phyloP scores from a whole-genome alignment of 2,329 filamentous ascomycete species.

The Alternaria angustiovoidea region DNA sequence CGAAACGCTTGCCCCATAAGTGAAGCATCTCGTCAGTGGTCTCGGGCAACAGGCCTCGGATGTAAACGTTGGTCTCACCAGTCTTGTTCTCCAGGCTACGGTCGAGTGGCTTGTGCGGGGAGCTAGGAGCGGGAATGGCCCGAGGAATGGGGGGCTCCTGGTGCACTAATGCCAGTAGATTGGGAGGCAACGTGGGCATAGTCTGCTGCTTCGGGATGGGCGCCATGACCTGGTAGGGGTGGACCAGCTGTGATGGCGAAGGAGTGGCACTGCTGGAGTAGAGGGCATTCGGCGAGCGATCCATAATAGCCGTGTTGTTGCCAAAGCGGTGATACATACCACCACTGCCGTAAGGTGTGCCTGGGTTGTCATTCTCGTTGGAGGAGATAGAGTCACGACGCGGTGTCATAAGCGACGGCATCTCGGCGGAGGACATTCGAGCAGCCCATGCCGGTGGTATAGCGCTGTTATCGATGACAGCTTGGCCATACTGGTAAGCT shows the following conservation, averaged over 20 bases:
- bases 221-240: conserved; percentile 54
- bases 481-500: conserved; percentile 55
- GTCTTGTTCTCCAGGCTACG: conserved; percentile 94
- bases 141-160: conserved; percentile 84
- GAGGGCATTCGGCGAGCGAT: conserved; percentile 59
- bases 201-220: conserved; percentile 48
- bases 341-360: conserved; percentile 56
- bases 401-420: conserved; percentile 60
- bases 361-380: conserved; percentile 61
- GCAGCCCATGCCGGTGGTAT: conserved; percentile 57
- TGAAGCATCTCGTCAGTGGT: conserved; percentile 91
- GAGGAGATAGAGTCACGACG: conserved; percentile 62
- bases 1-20: conserved; percentile 85
- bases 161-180: conserved; percentile 58
- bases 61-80: conserved; percentile 97
- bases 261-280: conserved; percentile 59
- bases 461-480: conserved; percentile 56
- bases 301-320: conserved; percentile 57
- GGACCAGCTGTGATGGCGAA: conserved; percentile 58
- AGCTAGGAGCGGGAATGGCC: conserved; percentile 88
- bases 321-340: conserved; percentile 54
- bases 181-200: conserved; percentile 54
- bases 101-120: conserved; percentile 87
- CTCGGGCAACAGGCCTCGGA: conserved; percentile 92
- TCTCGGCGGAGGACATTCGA: conserved; percentile 56